Base-by-base conservation (phyloP, 2,329 filamentous ascomycete species). In the Epichloe amarillans region DNA sequence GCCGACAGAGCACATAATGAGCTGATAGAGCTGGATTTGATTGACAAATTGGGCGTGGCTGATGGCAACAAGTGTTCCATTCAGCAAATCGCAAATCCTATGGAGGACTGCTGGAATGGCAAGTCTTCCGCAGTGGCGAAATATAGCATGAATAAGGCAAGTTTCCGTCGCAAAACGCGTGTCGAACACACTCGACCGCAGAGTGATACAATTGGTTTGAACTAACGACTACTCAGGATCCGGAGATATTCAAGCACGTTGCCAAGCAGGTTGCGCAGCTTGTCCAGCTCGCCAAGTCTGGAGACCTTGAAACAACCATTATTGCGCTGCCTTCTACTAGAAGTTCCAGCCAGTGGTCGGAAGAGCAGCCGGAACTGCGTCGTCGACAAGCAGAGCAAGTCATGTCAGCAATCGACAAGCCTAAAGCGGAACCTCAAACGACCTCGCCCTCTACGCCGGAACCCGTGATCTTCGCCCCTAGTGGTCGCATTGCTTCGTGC, bases 401-500 rank as follows among this genome's bases (percentile, higher is more conserved):
- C 48, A 70, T 78, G 47, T 64, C 66, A 33, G 62, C 62, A 14
- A 58, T 64, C 33, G 63, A 68, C 54, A 61, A 62, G 37, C 47
- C 56, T 6, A 56, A 51, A 19, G 58, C 59, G 23, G 53, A 58
- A 8, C 51, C 58, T 3, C 57, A 55, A 11, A 57, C 60, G 30
- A 61, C 60, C 19, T 61, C 60, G 3, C 55, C 49, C 43, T 57
- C 57, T 36, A 45, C 19, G 52, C 54, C 47, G 15, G 49, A 64
- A 49, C 60, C 67, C 42, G 63, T 69, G 50, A 61, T 67, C 49
- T 65, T 60, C 55, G 61, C 68, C 47, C 61, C 68, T 52, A 61
- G 66, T 54, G 60, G 66, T 38, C 56, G 72, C 23, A 74, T 90
- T 45, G 84, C 86, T 6, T 69, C 80, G 44, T 97, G 91, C 75